Evolutionary conservation across 2,329 filamentous ascomycete genomes (phyloP), one percentile per base, ranked within the genome.

Genomic region (Aspergillus chevalieri): DNA sequence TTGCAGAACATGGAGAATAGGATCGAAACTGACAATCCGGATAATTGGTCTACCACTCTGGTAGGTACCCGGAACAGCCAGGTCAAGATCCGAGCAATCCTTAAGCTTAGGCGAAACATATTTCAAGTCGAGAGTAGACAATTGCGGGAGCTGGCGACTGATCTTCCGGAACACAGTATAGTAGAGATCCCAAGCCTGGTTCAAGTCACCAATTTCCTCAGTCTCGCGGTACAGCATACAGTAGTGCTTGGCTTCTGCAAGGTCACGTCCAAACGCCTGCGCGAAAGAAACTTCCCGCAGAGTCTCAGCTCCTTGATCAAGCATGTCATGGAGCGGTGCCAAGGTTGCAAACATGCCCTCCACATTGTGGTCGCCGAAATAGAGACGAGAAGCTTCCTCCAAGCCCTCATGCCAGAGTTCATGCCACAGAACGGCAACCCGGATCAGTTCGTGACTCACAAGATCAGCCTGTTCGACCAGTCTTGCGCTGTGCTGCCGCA

Each of bases 151-250:
- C 70, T 99, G 94, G 54, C 92, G 83, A 44, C 87, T 87, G 65
- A 99, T 97, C 65, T 94, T 88, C 53, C 91, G 84, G 82, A 98
- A 98, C 1, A 97, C 93, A 57, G 95, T 90, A 71, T 98, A 98
- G 72, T 99, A 99, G 12, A 98, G 81, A 70, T 99, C 94, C 93
- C 93, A 99, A 6, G 93, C 93, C 70, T 95, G 90, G 65, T 97
- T 98, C 43, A 98, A 81, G 66, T 99, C 94, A 44, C 89, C 92
- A 52, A 93, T 84, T 64, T 98, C 93, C 46, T 85, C 80, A n/a
- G 88, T 93, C 38, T 83, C 82, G 61, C 89, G 86, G 71, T 95
- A 98, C 47, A 94, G 88, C 54, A 88, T 85, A 68, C 93, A 98
- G 86, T 93, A 98, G 59, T 97, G 91, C 52, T 89, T 86, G 7